A percentile compares a stretch with the other conserved stretches of the same genome.
Evolutionary conservation across 441 rosid genomes (phyloP).

Genomic region (Euphorbia celastroides): DNA sequence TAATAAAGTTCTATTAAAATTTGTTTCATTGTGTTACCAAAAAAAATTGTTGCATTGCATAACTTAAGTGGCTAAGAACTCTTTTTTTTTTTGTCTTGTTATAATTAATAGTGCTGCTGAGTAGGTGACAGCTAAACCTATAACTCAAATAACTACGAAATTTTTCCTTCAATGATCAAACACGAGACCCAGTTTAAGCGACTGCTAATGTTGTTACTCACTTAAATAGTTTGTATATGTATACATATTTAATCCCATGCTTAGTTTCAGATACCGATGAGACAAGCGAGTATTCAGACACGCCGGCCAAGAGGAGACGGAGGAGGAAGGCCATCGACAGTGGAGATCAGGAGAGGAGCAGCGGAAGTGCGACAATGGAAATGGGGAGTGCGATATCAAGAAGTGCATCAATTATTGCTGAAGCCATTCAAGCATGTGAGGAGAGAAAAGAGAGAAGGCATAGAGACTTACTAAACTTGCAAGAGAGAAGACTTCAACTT

Average conservation of each 20-base stretch:
- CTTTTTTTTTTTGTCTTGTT: too few species aligned
- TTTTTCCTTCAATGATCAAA: too few species aligned
- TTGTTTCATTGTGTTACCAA: too few species aligned
- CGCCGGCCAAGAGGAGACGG: conserved; percentile 65
- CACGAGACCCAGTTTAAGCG: not conserved
- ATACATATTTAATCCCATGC: conserved; percentile 25
- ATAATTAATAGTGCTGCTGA: too few species aligned
- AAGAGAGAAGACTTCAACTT: conserved; percentile 58
- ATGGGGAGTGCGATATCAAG: conserved; percentile 61
- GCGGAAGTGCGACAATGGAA: conserved; percentile 28
- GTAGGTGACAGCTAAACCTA: too few species aligned
- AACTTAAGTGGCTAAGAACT: too few species aligned
- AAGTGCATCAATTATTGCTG: conserved; percentile 75
- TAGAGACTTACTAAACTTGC: conserved; percentile 51
- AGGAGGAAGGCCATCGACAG: conserved; percentile 11
- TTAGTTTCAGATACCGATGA: conserved; percentile 60
- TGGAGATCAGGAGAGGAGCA: conserved; percentile 32
- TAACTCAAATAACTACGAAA: too few species aligned
- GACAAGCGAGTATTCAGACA: conserved; percentile 66
- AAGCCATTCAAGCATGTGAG: conserved; percentile 61
- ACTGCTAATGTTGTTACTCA: too few species aligned
- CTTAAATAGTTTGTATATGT: too few species aligned
- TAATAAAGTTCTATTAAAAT: too few species aligned
- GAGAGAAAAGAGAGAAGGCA: conserved; percentile 73
- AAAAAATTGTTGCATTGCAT: too few species aligned